Conservation (phyloP, 768 basidiomycete genomes). For the Scleroderma bovista region DNA sequence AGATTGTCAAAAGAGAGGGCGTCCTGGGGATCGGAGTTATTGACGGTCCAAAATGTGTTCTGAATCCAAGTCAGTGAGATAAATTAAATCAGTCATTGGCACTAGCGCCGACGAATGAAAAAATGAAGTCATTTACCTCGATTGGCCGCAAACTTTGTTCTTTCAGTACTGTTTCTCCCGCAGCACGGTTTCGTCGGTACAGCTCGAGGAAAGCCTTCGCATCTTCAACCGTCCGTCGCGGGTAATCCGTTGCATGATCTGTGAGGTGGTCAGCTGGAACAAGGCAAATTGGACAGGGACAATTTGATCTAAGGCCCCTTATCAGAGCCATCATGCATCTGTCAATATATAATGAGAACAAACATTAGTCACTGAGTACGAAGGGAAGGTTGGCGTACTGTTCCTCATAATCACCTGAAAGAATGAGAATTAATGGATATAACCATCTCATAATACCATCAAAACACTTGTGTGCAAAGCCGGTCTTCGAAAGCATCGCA, state of each 20-base stretch:
- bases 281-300: constrained; percentile 35
- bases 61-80: too few species aligned
- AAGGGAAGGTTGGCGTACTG: constrained; percentile 36
- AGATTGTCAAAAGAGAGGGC: too few species aligned
- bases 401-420: constrained; percentile 41
- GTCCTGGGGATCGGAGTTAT: too few species aligned
- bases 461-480: constrained; percentile 19
- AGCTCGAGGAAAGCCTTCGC: constrained; percentile 2
- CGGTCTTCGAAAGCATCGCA: constrained; percentile 12
- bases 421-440: constrained; percentile 32
- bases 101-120: too few species aligned
- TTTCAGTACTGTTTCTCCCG: constrained; percentile 3
- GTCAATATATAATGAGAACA: too few species aligned
- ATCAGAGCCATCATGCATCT: constrained; percentile 34
- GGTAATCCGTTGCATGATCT: constrained; percentile 12
- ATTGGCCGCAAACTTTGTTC: neutral
- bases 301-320: constrained; percentile 19
- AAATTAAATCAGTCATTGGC: too few species aligned
- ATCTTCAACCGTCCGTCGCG: constrained; percentile 11
- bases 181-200: constrained; percentile 8
- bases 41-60: too few species aligned
- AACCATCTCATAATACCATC: constrained; percentile 25
- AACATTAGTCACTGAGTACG: neutral
- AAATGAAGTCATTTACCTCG: constrained; percentile 9
- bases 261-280: constrained; percentile 24